These are phyloP conservation scores for Phytophthora nicotianae DNA, from an alignment of 352 stramenopile genomes.

Conservation along the genomic window DNA sequence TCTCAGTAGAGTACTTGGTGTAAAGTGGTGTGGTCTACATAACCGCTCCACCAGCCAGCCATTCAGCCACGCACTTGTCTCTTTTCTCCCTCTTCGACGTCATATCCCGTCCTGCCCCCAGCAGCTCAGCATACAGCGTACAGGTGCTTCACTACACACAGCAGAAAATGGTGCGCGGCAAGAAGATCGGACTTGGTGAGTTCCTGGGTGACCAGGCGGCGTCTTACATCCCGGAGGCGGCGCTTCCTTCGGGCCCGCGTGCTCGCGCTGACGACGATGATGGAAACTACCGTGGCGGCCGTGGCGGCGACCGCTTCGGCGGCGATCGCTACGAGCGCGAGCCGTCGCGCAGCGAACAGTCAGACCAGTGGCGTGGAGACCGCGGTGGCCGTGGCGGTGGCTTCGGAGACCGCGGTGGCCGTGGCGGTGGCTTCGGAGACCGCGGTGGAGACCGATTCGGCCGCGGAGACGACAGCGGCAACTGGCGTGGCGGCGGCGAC, in stretches of 20 bases:
- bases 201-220: constrained; percentile 74
- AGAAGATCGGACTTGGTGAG: constrained; percentile 78
- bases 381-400: constrained; percentile 31
- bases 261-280: constrained; percentile 57
- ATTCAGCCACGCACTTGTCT: constrained; percentile 21
- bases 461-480: constrained; percentile 30
- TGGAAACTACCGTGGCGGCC: constrained; percentile 47
- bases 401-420: constrained; percentile 21
- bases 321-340: constrained; percentile 54
- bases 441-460: constrained; percentile 39
- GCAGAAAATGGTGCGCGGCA: constrained; percentile 54
- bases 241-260: constrained; percentile 64
- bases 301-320: constrained; percentile 44
- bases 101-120: constrained; percentile 16
- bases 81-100: constrained; percentile 8
- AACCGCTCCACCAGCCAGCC: constrained; percentile 21
- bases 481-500: constrained; percentile 40
- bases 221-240: constrained; percentile 60
- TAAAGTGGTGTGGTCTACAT: constrained; percentile 11
- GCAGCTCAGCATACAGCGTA: neutral
- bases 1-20: neutral
- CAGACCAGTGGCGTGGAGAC: constrained; percentile 60
- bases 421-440: constrained; percentile 24
- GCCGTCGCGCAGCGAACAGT: constrained; percentile 49
- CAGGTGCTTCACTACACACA: constrained; percentile 1